Base-by-base conservation (phyloP, 306 rosid genomes). In the Begonia fuchsioides region DNA sequence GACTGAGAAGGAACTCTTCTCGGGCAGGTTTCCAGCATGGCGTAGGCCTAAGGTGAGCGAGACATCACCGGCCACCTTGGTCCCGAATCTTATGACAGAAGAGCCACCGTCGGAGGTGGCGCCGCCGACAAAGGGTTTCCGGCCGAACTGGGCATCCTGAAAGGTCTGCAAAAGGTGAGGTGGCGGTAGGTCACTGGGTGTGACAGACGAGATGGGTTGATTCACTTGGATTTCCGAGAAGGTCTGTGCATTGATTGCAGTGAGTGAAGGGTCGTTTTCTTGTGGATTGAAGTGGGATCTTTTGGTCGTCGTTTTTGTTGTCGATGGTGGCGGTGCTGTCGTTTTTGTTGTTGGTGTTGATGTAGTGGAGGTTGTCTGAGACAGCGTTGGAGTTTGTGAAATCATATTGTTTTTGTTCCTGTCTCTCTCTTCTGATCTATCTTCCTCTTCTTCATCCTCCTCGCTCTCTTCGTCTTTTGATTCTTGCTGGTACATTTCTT, bases 401-500 rank as follows among this genome's bases (percentile, higher is more conserved):
- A 15, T 43, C 18, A 51, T 63, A 52, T 53, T 57, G 11, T 12
- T 69, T 55, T 47, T 68, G 40, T n/a, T 67, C 44, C 38, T 46
- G 3, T 56, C 49, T 55, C 57, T 44, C 39, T 63, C 68, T 13
- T 64, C 75, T 67, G 58, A 43, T 19, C 54, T 39, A 11, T 49
- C 60, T 53, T 52, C 47, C 38, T 18, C 43, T 59, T 73, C 80
- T 49, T n/a, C n/a, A n/a, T 43, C 45, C 12, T 43, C 45, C 13
- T 43, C 45, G 2, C 13, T 6, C 45, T 19, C 26, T 4, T 19
- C 26, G 1, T 70, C 81, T 57, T 76, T 76, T 8, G 39, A 59
- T 67, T 81, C 92, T 71, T 73, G 79, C 50, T 81, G 92, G 60
- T 81, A 81, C 92, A 81, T 81, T 39, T 81, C 92, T n/a, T n/a